Evolutionary conservation across 139 green algal genomes (phyloP), one percentile per base, ranked within the genome.

Genomic region (Edaphochlamys debaryana): DNA sequence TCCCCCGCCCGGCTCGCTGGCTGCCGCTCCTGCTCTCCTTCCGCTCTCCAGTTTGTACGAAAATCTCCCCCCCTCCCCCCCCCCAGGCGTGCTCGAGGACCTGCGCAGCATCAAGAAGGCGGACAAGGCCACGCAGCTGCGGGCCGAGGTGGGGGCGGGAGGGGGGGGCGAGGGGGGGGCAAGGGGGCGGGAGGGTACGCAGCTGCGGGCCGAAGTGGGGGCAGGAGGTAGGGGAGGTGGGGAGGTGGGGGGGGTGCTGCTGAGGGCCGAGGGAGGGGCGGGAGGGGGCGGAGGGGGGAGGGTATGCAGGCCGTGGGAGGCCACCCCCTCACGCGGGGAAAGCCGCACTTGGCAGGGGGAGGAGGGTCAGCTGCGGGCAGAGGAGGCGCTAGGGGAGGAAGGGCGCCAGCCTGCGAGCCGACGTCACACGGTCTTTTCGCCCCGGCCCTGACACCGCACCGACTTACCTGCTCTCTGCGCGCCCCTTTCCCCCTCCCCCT

Each of bases 31-130:
- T n/a, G n/a, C n/a, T n/a, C n/a, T n/a, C n/a, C n/a, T n/a, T n/a
- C n/a, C n/a, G n/a, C n/a, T n/a, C n/a, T n/a, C n/a, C n/a, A n/a
- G n/a, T n/a, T n/a, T n/a, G n/a, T n/a, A n/a, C n/a, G n/a, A n/a
- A n/a, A n/a, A n/a, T 13, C 45, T 54, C 45, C 45, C 45, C 45
- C 45, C 45, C 45, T 54, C 45, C 13, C 54, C 30, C n/a, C n/a
- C 29, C 25, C 29, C 60, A 82, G 78, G 40, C 20, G 79, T 89
- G n/a, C 73, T 89, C 29, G 56, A 63, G 25, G 85, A 89, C 73
- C 74, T 89, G n/a, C 74, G 85, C 3, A n/a, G 58, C 4, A 77
- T 89, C 58, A 69, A 66, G 60, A 72, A 80, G 60, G 85, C 72
- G 37, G 41, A 84, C 30, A 69, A 78, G 54, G 85, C 85, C 13